Conservation (phyloP, 2,329 filamentous ascomycete genomes). For the Cytospora paraplurivora region DNA sequence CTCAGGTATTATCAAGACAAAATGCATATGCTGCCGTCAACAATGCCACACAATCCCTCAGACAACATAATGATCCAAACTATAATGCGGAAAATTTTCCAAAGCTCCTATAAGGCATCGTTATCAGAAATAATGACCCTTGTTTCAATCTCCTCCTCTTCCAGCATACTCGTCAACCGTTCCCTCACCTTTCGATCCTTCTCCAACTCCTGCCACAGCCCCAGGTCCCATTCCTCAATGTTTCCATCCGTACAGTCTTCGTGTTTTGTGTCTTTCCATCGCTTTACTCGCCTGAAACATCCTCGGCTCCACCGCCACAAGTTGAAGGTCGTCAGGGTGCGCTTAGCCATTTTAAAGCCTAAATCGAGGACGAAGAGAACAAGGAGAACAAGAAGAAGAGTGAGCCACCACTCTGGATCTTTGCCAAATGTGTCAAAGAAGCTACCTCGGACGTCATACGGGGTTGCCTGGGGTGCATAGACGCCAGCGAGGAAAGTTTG, state of each 20-base stretch:
- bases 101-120: background rate
- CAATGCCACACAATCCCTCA: background rate
- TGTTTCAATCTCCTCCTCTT: slow-evolving; percentile 11
- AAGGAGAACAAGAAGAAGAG: slow-evolving; percentile 64
- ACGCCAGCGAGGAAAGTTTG: slow-evolving; percentile 68
- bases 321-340: slow-evolving; percentile 48
- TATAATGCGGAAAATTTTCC: background rate
- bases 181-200: slow-evolving; percentile 49
- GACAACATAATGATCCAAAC: background rate
- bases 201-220: slow-evolving; percentile 62
- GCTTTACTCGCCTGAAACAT: slow-evolving; percentile 29
- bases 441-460: slow-evolving; percentile 69
- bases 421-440: slow-evolving; percentile 68
- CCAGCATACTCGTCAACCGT: slow-evolving; percentile 43
- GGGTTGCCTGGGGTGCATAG: slow-evolving; percentile 55
- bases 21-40: background rate
- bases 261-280: slow-evolving; percentile 18
- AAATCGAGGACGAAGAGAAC: slow-evolving; percentile 67
- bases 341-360: slow-evolving; percentile 53
- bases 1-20: background rate
- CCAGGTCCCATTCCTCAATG: slow-evolving; percentile 54
- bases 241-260: slow-evolving; percentile 25
- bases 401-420: slow-evolving; percentile 74
- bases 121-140: background rate
- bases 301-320: slow-evolving; percentile 45